Percentiles rank a stretch among this genome's conserved stretches.
Evolutionary conservation across 2,329 filamentous ascomycete genomes (phyloP).

Genomic region (Trichoderma citrinoviride): DNA sequence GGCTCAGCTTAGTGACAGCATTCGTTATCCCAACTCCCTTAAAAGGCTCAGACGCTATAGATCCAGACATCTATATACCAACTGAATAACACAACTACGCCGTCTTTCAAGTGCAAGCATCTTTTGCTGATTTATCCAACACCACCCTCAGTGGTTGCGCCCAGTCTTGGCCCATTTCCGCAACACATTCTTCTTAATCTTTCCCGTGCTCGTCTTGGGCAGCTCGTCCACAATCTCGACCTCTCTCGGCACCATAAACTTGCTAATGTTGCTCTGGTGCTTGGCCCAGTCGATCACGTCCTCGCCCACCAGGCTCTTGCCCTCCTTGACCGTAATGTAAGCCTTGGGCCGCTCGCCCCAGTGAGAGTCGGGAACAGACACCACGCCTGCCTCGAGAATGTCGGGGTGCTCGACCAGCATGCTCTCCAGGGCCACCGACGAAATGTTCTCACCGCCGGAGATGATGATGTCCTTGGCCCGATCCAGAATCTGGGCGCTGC

Average conservation of each 20-base stretch:
- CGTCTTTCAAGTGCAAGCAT: no score
- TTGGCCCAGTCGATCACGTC: constrained; percentile 86
- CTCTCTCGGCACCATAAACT: constrained; percentile 79
- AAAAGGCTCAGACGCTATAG: no score
- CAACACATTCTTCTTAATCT: constrained; percentile 92
- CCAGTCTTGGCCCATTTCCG: constrained; percentile 68
- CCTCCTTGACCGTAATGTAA: constrained; percentile 76
- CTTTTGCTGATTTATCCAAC: background rate
- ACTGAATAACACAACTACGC: no score
- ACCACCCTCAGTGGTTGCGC: constrained; percentile 21
- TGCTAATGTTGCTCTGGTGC: constrained; percentile 73
- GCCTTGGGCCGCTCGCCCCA: constrained; percentile 98
- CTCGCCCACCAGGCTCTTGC: constrained; percentile 46
- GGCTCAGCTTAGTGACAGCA: no score
- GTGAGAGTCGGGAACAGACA: constrained; percentile 80
- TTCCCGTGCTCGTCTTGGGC: constrained; percentile 96
- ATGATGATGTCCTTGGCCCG: constrained; percentile 98
- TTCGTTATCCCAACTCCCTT: no score
- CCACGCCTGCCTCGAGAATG: constrained; percentile 87
- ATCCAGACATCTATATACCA: no score
- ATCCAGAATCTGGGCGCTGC: constrained; percentile 87
- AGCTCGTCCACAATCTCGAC: constrained; percentile 80
- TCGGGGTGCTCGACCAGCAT: constrained; percentile 86
- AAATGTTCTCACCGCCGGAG: constrained; percentile 95
- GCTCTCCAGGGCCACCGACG: constrained; percentile 84